These are phyloP conservation scores for Entomortierella chlamydospora DNA, from an alignment of 192 early-diverging fungal species.

Conservation along the genomic window DNA sequence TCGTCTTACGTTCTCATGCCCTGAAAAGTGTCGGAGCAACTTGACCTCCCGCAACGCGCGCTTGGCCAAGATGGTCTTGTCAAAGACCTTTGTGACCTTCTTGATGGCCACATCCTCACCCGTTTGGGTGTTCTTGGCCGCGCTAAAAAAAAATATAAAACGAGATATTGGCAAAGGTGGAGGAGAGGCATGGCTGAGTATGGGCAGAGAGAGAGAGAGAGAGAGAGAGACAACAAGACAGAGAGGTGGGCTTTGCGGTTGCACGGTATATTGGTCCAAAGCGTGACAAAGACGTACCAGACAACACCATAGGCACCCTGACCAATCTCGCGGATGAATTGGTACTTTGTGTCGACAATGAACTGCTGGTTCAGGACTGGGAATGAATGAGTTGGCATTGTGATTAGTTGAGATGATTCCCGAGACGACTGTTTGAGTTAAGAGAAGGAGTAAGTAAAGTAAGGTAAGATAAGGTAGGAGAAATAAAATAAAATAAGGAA, in stretches of 20 bases:
- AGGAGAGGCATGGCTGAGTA: too few species aligned
- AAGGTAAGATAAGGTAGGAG: neutral
- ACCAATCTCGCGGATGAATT: conserved; percentile 85
- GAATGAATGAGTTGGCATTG: conserved; percentile 59
- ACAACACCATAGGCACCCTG: conserved; percentile 94
- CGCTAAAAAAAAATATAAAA: conserved; percentile 59
- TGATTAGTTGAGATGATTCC: conserved; percentile 9
- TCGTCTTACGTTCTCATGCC: conserved; percentile 85
- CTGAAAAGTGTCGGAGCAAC: conserved; percentile 92
- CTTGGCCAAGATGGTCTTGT: conserved; percentile 92
- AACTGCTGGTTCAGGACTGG: conserved; percentile 61
- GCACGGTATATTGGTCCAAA: neutral
- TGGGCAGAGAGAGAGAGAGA: too few species aligned
- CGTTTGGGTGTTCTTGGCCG: conserved; percentile 84
- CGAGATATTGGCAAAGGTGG: neutral
- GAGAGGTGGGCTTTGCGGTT: too few species aligned
- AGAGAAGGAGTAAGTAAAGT: neutral
- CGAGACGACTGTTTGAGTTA: neutral
- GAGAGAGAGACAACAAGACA: too few species aligned
- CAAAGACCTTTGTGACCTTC: conserved; percentile 77
- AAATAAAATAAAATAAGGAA: neutral
- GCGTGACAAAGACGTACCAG: conserved; percentile 66
- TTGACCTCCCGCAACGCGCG: conserved; percentile 95
- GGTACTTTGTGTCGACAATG: conserved; percentile 68
- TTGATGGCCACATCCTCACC: conserved; percentile 94